These are phyloP conservation scores for Phaeoacremonium minimum DNA, from an alignment of 2,329 filamentous ascomycete species.

Conservation along the genomic window DNA sequence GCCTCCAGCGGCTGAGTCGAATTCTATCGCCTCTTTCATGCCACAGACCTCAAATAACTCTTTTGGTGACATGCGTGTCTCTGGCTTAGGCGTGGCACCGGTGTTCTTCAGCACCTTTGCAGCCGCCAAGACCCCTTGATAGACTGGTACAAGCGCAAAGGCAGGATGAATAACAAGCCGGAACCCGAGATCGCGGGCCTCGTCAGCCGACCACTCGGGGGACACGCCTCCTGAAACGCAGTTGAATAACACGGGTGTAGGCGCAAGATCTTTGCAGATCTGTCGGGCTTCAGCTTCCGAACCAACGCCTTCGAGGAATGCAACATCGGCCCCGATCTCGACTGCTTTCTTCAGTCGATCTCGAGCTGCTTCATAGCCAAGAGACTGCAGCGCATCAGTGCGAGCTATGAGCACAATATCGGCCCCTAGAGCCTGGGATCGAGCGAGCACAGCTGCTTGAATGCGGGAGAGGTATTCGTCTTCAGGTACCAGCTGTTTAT, in stretches of 20 bases:
- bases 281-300: conserved; percentile 25
- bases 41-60: conserved; percentile 49
- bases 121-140: conserved; percentile 32
- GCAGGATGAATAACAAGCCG: conserved; percentile 55
- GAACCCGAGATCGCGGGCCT: conserved; percentile 53
- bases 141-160: conserved; percentile 41
- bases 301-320: conserved; percentile 47
- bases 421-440: conserved; percentile 22
- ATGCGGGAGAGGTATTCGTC: conserved; percentile 22
- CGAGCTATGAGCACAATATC: conserved; percentile 58
- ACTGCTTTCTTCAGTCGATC: conserved; percentile 38
- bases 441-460: conserved; percentile 23
- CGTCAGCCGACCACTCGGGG: conserved; percentile 44
- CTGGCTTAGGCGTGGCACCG: conserved; percentile 34
- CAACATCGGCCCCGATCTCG: conserved; percentile 45
- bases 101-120: conserved; percentile 29
- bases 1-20: conserved; percentile 30
- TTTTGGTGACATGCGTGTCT: conserved; percentile 27
- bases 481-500: conserved; percentile 26
- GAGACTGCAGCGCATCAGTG: conserved; percentile 48
- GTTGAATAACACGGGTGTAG: conserved; percentile 50
- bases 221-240: conserved; percentile 53
- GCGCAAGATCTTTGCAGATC: conserved; percentile 40
- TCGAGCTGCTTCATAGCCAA: conserved; percentile 47
- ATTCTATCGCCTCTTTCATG: conserved; percentile 41